Evolutionary conservation across 495 filamentous ascomycete genomes (phyloP).

Genomic region (Hypomontagnella submonticulosa): DNA sequence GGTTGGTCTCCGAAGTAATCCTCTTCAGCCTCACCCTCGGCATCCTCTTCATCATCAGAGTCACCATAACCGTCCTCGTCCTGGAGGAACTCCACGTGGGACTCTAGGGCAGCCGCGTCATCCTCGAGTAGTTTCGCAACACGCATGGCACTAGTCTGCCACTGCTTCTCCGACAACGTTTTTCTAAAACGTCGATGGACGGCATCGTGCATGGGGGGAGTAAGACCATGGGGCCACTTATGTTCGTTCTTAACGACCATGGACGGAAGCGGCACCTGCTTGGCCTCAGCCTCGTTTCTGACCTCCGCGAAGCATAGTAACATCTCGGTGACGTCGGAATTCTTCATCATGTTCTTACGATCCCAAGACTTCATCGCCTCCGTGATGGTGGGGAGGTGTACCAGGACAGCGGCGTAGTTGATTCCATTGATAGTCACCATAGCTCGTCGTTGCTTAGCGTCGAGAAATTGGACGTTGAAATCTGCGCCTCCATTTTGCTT

Average conservation of each 20-base stretch:
- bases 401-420: constrained; percentile 81
- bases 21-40: constrained; percentile 63
- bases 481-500: constrained; percentile 71
- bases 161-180: constrained; percentile 81
- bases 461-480: constrained; percentile 81
- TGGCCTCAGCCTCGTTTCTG: constrained; percentile 77
- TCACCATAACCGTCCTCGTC: constrained; percentile 61
- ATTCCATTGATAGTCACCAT: constrained; percentile 74
- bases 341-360: constrained; percentile 89
- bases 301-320: constrained; percentile 81
- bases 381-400: constrained; percentile 90
- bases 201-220: constrained; percentile 88
- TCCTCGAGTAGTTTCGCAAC: constrained; percentile 79
- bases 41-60: constrained; percentile 62
- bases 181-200: constrained; percentile 87
- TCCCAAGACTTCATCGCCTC: constrained; percentile 99
- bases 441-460: constrained; percentile 76
- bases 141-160: constrained; percentile 86
- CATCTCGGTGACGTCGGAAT: constrained; percentile 95
- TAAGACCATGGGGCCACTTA: constrained; percentile 91
- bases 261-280: constrained; percentile 68
- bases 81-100: constrained; percentile 61
- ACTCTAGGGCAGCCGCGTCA: constrained; percentile 64
- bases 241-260: constrained; percentile 71
- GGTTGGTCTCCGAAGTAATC: constrained; percentile 53